Evolutionary conservation across 2,329 filamentous ascomycete genomes (phyloP).

Genomic region (Fusarium sp.): DNA sequence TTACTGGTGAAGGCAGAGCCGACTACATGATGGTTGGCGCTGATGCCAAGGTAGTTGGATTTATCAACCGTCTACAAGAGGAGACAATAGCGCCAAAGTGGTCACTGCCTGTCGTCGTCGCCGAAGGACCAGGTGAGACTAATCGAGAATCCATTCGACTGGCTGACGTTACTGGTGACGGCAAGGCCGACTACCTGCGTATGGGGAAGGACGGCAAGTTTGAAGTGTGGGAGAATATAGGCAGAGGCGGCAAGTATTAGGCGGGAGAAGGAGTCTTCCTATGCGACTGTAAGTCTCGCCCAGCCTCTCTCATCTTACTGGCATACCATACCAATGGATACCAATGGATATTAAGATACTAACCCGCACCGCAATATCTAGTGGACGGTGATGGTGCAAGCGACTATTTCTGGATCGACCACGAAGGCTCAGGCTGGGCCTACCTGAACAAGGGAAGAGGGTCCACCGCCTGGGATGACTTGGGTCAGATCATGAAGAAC

Average conservation of each 20-base stretch:
- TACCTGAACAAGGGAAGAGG: neutral
- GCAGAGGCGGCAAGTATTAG: neutral
- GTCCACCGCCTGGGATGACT: neutral
- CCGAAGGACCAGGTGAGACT: neutral
- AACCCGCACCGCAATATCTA: neutral
- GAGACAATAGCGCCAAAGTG: neutral
- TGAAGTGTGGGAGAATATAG: neutral
- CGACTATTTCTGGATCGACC: neutral
- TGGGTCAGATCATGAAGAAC: neutral
- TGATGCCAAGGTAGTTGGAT: neutral
- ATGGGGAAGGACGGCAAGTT: neutral
- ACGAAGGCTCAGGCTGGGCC: neutral
- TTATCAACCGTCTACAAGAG: neutral
- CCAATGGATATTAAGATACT: neutral
- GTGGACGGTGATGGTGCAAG: neutral
- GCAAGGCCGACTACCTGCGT: neutral
- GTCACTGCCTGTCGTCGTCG: neutral
- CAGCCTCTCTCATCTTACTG: no score
- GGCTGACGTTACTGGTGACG: neutral
- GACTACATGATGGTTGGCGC: neutral
- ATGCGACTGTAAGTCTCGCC: neutral
- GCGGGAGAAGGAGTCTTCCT: neutral
- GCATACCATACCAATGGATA: no score
- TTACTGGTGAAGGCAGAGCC: neutral
- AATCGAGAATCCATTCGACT: neutral